A percentile compares a stretch with the other conserved stretches of the same genome.
Evolutionary conservation across 192 early-diverging fungal species (phyloP).

Genomic region (Coemansia sp.): DNA sequence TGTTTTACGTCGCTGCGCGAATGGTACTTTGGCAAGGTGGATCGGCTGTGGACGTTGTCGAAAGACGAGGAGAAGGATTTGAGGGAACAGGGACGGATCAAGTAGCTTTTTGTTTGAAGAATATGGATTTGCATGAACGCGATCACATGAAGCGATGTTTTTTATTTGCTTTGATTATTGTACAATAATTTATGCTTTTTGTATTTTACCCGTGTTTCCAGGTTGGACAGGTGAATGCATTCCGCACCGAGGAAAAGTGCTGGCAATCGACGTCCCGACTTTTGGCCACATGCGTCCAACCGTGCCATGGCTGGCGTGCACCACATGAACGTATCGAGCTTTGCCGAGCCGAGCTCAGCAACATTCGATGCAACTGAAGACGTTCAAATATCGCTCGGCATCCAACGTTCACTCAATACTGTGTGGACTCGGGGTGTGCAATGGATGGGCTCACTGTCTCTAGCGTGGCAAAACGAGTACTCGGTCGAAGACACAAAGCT

Average conservation of each 20-base stretch:
- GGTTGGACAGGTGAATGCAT: neutral
- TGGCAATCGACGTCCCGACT: neutral
- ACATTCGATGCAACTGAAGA: neutral
- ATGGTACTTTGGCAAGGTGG: slow-evolving; percentile 47
- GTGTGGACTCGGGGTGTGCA: slow-evolving; percentile 36
- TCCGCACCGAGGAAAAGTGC: neutral
- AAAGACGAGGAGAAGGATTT: slow-evolving; percentile 48
- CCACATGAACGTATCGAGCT: slow-evolving; percentile 1
- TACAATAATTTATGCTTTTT: neutral
- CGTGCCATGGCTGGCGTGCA: neutral
- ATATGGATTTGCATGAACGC: neutral
- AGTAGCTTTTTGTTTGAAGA: neutral
- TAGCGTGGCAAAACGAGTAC: slow-evolving; percentile 38
- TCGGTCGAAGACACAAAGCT: neutral
- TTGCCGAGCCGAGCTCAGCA: neutral
- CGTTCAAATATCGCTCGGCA: slow-evolving; percentile 40
- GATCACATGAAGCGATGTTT: too few relatives aligned
- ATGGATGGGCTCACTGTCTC: slow-evolving; percentile 35
- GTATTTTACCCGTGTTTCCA: neutral
- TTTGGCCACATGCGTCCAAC: neutral
- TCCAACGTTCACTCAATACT: slow-evolving; percentile 23
- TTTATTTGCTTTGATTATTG: neutral
- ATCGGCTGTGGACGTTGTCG: slow-evolving; percentile 43
- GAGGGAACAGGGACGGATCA: slow-evolving; percentile 43
- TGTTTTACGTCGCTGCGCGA: slow-evolving; percentile 44